phyloP scores from a whole-genome alignment of 768 basidiomycete species.

The Mrakia gelida region DNA sequence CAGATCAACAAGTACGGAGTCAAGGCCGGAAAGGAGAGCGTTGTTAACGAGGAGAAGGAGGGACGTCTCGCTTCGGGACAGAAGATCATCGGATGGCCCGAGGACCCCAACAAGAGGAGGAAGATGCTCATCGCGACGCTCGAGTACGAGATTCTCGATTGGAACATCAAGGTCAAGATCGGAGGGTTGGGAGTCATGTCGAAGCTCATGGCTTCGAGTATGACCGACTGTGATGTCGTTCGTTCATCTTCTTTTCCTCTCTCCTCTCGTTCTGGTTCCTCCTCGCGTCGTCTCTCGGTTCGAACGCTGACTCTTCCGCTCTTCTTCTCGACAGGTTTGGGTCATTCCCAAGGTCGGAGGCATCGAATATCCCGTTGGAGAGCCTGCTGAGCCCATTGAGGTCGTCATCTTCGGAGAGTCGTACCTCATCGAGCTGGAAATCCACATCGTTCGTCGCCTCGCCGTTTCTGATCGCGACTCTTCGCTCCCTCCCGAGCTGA shows the following conservation, averaged over 20 bases:
- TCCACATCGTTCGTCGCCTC: constrained; percentile 51
- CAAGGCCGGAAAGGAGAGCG: constrained; percentile 22
- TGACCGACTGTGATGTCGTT: constrained; percentile 11
- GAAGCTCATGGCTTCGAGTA: constrained; percentile 78
- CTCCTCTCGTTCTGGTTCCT: no score
- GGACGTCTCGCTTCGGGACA: constrained; percentile 26
- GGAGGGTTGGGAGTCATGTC: constrained; percentile 98
- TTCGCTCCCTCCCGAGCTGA: constrained; percentile 47
- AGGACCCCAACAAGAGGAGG: constrained; percentile 67
- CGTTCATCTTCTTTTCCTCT: neutral
- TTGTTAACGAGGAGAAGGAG: constrained; percentile 25
- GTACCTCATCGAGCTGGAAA: constrained; percentile 92
- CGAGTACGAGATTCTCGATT: constrained; percentile 80
- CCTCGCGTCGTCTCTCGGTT: neutral
- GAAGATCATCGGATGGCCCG: constrained; percentile 90
- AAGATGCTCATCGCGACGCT: constrained; percentile 66
- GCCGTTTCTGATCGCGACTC: constrained; percentile 44
- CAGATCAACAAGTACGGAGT: constrained; percentile 60
- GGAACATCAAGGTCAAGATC: constrained; percentile 79
- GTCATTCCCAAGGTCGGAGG: constrained; percentile 92
- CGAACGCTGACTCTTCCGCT: neutral
- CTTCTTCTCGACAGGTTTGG: constrained; percentile 55
- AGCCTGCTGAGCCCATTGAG: constrained; percentile 87
- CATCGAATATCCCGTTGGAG: constrained; percentile 83
- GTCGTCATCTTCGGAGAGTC: constrained; percentile 94